A percentile compares a stretch with the other conserved stretches of the same genome.
phyloP scores from a whole-genome alignment of 73 alveolate genomes.

The Tetrahymena elliotti region DNA sequence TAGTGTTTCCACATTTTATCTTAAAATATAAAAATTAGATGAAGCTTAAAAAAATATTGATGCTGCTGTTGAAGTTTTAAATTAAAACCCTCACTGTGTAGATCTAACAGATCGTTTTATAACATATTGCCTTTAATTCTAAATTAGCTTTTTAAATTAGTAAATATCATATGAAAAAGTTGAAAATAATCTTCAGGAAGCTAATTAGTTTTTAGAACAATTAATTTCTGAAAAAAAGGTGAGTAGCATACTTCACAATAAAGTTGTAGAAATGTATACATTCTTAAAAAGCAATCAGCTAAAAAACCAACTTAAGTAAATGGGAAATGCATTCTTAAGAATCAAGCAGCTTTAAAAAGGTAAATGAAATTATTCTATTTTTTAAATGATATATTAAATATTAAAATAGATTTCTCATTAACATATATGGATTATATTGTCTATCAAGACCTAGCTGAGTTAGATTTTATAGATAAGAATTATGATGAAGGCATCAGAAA shows the following conservation, averaged over 20 bases:
- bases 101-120: not conserved
- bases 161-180: not conserved
- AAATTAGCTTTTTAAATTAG: not conserved
- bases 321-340: not conserved
- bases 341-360: not conserved
- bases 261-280: not conserved
- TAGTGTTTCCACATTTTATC: not conserved
- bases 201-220: not conserved
- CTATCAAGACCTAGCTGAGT: not conserved
- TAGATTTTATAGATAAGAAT: not conserved
- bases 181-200: not conserved
- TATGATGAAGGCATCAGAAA: not conserved
- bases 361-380: not conserved
- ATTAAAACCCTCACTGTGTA: not conserved
- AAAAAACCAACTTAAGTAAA: not conserved
- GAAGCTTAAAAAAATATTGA: not conserved
- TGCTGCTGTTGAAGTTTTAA: not conserved
- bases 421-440: not conserved
- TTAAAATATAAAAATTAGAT: not conserved
- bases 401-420: not conserved
- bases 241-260: not conserved
- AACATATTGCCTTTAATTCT: not conserved
- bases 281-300: not conserved
- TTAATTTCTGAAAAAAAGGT: not conserved
- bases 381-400: not conserved